A percentile compares a stretch with the other conserved stretches of the same genome.
Conservation (phyloP, 768 basidiomycete species). For the Suillus cothurnatus region DNA sequence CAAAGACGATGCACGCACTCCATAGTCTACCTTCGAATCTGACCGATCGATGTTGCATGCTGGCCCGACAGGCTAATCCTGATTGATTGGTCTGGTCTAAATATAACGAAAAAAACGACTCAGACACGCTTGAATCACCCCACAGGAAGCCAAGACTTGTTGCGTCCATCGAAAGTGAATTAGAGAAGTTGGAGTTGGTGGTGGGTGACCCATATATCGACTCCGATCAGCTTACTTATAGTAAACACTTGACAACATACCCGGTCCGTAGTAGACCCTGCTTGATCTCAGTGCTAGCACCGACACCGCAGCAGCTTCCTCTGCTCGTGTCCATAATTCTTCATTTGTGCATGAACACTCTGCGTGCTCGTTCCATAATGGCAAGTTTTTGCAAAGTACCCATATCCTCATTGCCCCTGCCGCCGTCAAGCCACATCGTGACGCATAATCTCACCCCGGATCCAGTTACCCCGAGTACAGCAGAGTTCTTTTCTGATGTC, state of each 20-base stretch:
- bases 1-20: background rate
- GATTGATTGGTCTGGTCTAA: background rate
- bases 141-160: background rate
- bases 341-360: conserved; percentile 21
- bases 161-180: too few species aligned
- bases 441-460: conserved; percentile 63
- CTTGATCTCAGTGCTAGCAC: background rate
- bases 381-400: conserved; percentile 31
- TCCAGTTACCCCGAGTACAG: conserved; percentile 49
- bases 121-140: background rate
- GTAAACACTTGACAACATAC: background rate
- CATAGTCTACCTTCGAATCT: background rate
- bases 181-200: too few species aligned
- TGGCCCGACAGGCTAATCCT: background rate
- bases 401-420: conserved; percentile 50
- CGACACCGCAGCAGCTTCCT: background rate
- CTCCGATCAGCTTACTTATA: background rate
- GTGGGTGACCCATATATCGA: too few species aligned
- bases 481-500: conserved; percentile 52
- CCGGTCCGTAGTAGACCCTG: background rate
- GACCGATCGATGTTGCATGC: background rate
- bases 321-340: background rate
- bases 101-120: background rate
- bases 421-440: conserved; percentile 42
- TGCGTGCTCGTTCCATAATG: conserved; percentile 20